A percentile compares a stretch with the other conserved stretches of the same genome.
Evolutionary conservation across 1,284 basidiomycete genomes (phyloP).

Genomic region (Agroathelia rolfsii): DNA sequence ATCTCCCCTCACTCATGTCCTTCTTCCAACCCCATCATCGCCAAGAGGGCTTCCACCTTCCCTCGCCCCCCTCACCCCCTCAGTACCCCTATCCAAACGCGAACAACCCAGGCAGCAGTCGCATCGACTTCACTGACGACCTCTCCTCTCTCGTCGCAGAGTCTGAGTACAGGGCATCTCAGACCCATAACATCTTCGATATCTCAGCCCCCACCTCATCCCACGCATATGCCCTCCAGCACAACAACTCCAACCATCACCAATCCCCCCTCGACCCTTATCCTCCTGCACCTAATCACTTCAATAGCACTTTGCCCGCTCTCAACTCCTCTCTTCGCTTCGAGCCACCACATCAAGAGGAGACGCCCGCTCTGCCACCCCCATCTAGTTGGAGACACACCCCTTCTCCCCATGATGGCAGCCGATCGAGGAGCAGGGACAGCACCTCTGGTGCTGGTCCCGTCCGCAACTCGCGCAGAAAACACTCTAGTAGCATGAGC

Average conservation of each 20-base stretch:
- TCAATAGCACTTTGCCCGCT: conserved; percentile 50
- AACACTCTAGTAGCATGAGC: conserved; percentile 29
- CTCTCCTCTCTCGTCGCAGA: conserved; percentile 46
- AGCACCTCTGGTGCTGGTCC: conserved; percentile 29
- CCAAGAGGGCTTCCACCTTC: conserved; percentile 59
- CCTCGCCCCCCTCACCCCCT: conserved; percentile 32
- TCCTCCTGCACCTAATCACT: conserved; percentile 26
- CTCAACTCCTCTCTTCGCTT: conserved; percentile 53
- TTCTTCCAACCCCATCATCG: conserved; percentile 32
- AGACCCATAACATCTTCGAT: conserved; percentile 66
- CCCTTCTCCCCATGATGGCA: conserved; percentile 22
- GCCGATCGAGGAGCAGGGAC: conserved; percentile 10
- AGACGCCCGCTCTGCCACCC: conserved; percentile 28
- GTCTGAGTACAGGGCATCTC: conserved; percentile 27
- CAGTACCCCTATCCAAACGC: conserved; percentile 8
- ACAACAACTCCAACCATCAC: conserved; percentile 16
- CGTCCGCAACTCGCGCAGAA: conserved; percentile 33
- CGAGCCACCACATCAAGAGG: conserved; percentile 24
- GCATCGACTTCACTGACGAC: conserved; percentile 55
- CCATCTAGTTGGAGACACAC: conserved; percentile 19
- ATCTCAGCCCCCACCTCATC: conserved; percentile 35
- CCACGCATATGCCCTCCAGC: no score
- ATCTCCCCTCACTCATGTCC: conserved; percentile 9
- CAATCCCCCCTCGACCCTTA: conserved; percentile 15
- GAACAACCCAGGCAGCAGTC: conserved; percentile 13